A percentile compares a stretch with the other conserved stretches of the same genome.
Evolutionary conservation across 2,329 filamentous ascomycete genomes (phyloP).

Genomic region (Xylariaceae sp.): DNA sequence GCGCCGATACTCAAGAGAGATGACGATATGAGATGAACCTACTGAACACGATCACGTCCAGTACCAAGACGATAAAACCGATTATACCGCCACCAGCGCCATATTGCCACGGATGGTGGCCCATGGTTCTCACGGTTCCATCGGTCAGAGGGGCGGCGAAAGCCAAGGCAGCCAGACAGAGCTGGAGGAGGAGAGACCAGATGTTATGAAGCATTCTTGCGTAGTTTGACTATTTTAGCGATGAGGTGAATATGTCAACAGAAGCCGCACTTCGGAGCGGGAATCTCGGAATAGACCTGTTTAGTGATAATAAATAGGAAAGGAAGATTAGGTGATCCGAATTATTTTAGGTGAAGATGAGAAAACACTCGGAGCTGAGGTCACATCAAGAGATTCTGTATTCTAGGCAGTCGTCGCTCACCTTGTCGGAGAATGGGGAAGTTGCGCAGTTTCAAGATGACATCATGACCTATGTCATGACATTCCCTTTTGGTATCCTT

Average conservation of each 20-base stretch:
- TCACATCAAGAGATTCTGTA: no score
- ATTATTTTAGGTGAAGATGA: neutral
- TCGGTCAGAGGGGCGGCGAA: conserved; percentile 43
- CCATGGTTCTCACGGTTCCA: conserved; percentile 35
- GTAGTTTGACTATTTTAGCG: neutral
- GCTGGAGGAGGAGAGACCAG: conserved; percentile 46
- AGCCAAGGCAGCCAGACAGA: conserved; percentile 45
- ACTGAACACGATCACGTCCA: conserved; percentile 61
- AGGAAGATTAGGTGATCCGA: no score
- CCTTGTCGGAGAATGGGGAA: neutral
- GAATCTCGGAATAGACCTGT: neutral
- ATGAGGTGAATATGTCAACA: neutral
- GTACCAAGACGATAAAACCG: conserved; percentile 55
- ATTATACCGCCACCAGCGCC: conserved; percentile 57
- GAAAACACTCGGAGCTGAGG: neutral
- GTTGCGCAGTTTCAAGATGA: neutral
- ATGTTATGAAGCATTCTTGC: conserved; percentile 31
- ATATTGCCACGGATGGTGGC: conserved; percentile 46
- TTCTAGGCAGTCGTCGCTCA: neutral
- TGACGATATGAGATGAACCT: conserved; percentile 30
- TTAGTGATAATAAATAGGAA: no score
- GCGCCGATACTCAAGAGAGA: neutral
- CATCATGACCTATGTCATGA: neutral
- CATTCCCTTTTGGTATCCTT: neutral
- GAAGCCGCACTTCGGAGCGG: no score